Evolutionary conservation across 2,329 filamentous ascomycete genomes (phyloP).

Genomic region (Leptosphaerulina australis): DNA sequence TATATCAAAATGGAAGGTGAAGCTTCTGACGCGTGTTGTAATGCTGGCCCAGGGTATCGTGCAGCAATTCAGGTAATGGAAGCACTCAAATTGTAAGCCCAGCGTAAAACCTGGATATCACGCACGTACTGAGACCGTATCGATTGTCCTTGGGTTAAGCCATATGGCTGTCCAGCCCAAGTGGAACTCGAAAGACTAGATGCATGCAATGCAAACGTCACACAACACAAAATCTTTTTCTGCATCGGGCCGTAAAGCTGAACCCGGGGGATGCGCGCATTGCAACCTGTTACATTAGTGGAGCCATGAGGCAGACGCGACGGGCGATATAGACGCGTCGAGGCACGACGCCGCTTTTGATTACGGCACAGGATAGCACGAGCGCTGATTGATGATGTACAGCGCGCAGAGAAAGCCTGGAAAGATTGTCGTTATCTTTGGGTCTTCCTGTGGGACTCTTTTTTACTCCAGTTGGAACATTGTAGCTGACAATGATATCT

Average conservation of each 20-base stretch:
- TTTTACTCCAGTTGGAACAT: neutral
- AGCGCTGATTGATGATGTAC: neutral
- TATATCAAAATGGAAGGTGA: constrained; percentile 1
- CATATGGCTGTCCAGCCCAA: neutral
- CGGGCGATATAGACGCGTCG: constrained; percentile 44
- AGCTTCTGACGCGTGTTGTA: constrained; percentile 6
- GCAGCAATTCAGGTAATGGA: constrained; percentile 3
- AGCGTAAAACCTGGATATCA: constrained; percentile 1
- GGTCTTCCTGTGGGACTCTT: neutral
- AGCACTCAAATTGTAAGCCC: neutral
- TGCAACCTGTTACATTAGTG: constrained; percentile 34
- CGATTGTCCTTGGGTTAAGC: neutral
- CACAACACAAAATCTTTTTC: constrained; percentile 18
- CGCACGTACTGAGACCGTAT: neutral
- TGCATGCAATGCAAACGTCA: constrained; percentile 23
- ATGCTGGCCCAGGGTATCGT: constrained; percentile 1
- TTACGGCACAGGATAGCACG: constrained; percentile 2
- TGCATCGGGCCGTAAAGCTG: constrained; percentile 18
- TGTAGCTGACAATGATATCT: neutral
- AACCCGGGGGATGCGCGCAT: constrained; percentile 16
- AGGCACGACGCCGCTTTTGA: constrained; percentile 29
- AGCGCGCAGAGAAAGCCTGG: neutral
- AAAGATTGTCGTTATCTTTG: neutral
- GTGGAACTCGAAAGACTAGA: constrained; percentile 11
- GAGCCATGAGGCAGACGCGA: constrained; percentile 33